phyloP scores from a whole-genome alignment of 2,329 filamentous ascomycete species.

The Reticulascus tulasneorum region DNA sequence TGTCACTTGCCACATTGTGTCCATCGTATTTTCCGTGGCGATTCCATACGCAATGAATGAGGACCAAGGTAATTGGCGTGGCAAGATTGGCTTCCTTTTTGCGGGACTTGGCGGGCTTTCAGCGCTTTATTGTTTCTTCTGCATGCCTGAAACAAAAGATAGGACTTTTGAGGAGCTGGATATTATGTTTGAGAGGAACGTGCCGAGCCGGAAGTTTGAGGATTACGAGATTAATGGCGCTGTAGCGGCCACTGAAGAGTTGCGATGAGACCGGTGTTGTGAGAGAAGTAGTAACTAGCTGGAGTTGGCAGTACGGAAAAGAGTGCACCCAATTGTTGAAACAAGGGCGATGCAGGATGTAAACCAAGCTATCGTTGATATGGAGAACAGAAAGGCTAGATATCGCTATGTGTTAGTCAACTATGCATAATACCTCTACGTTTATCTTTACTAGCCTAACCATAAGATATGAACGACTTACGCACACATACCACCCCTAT shows the following conservation, averaged over 20 bases:
- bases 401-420: conserved; percentile 39
- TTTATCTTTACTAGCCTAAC: no score
- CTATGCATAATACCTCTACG: no score
- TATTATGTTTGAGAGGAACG: conserved; percentile 17
- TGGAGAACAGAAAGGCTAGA: conserved; percentile 46
- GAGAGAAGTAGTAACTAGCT: no score
- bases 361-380: conserved; percentile 48
- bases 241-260: no score
- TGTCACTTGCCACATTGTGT: not conserved
- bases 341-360: conserved; percentile 46
- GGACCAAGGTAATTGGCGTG: conserved; percentile 16
- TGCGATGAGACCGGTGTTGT: no score
- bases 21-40: conserved; percentile 2
- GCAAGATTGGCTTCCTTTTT: conserved; percentile 13
- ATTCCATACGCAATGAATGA: conserved; percentile 7
- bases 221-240: conserved; percentile 7
- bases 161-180: conserved; percentile 27
- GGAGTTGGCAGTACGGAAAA: conserved; percentile 47
- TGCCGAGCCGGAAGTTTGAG: conserved; percentile 11
- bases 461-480: no score
- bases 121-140: no score
- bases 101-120: conserved; percentile 1
- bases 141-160: conserved; percentile 24
- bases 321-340: conserved; percentile 51
- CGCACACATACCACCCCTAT: no score